A percentile compares a stretch with the other conserved stretches of the same genome.
These are phyloP conservation scores for Coniferiporia weirii DNA, from an alignment of 1,284 basidiomycete genomes.

Conservation along the genomic window DNA sequence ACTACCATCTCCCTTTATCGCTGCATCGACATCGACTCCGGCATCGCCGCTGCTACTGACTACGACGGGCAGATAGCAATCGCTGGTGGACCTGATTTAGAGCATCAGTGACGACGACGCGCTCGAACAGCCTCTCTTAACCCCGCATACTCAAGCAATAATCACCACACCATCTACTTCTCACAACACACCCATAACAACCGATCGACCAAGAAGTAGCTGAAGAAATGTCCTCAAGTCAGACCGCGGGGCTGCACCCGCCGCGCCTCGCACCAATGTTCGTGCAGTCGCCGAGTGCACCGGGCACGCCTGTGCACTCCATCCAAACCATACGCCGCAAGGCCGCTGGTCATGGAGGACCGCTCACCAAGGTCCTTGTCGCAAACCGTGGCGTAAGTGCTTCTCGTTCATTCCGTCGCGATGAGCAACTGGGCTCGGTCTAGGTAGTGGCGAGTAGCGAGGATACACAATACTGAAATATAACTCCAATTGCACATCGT, in stretches of 20 bases:
- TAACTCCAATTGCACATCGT: neutral
- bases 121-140: neutral
- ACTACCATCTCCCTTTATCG: neutral
- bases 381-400: slow-evolving; percentile 87
- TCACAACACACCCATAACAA: neutral
- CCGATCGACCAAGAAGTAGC: neutral
- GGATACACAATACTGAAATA: neutral
- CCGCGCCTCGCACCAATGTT: slow-evolving; percentile 69
- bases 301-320: slow-evolving; percentile 78
- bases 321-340: slow-evolving; percentile 90
- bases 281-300: slow-evolving; percentile 63
- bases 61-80: neutral
- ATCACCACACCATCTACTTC: neutral
- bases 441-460: neutral
- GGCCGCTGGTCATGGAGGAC: slow-evolving; percentile 86
- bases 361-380: slow-evolving; percentile 89
- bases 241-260: slow-evolving; percentile 52
- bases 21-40: neutral
- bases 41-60: neutral
- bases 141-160: neutral
- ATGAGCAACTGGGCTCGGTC: neutral
- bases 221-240: slow-evolving; percentile 9
- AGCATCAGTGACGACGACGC: neutral
- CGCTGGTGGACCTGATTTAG: neutral
- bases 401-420: slow-evolving; percentile 4